Evolutionary conservation across 768 basidiomycete genomes (phyloP), one percentile per base, ranked within the genome.

Genomic region (Gyrodon lividus): DNA sequence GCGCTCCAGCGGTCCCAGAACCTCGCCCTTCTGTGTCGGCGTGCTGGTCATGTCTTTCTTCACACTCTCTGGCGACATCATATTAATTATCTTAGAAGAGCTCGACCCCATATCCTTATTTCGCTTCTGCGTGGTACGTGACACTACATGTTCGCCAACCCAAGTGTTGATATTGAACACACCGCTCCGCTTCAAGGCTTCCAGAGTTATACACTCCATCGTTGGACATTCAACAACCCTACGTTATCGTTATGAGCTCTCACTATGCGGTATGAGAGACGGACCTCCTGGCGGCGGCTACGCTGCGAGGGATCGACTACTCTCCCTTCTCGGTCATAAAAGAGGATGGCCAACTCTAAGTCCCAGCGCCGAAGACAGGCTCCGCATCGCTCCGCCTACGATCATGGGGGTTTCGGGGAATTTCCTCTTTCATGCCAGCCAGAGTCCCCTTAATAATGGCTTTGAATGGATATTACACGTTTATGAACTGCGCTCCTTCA

Each of bases 41-140:
- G 69, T 69, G 69, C 69, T 63, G 59, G 69, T 60, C 69, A 69
- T 69, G 67, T 60, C 69, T 43, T 51, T 69, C 61, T 67, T 69
- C 55, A 57, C 44, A n/a, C 69, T 69, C 53, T 57, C 67, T 31
- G 41, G 54, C 49, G 67, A 69, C 26, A 56, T 69, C 38, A 51
- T 67, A 50, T 49, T 69, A 30, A 57, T 61, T 31, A 65, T 69
- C 48, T 52, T 69, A 46, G 69, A 70, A 39, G 67, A 70, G 39
- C 69, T 69, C 20, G 67, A 69, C 47, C 67, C 67, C 23, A 33
- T 59, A 54, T 69, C 67, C 48, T 63, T 69, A 56, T 58, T 70
- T 33, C 63, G 57, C 48, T 67, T 69, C 58, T 69, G 57, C 43
- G 53, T 54, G 59, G 67, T 69, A 57, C 22, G 63, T 55, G 12